Percentiles rank a stretch among this genome's conserved stretches.
Conservation (phyloP, 495 filamentous ascomycete genomes). For the Pseudotulostoma volvatum region DNA sequence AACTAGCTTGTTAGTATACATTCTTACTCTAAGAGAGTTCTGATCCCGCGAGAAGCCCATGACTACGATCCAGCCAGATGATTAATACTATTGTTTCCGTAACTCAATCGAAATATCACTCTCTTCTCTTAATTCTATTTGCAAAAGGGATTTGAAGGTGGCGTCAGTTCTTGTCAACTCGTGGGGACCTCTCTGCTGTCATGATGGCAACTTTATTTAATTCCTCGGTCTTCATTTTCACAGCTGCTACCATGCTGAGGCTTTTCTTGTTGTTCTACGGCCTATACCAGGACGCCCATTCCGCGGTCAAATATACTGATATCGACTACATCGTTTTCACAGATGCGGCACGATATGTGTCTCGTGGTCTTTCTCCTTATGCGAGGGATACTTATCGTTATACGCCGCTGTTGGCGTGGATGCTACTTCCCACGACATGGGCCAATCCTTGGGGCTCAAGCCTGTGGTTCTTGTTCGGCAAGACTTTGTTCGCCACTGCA, state of each 20-base stretch:
- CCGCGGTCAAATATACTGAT: conserved; percentile 90
- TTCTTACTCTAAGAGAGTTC: too few species aligned
- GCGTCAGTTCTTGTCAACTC: too few species aligned
- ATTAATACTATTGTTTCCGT: too few species aligned
- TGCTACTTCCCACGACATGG: conserved; percentile 68
- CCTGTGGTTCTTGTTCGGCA: conserved; percentile 69
- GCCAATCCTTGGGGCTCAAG: conserved; percentile 11
- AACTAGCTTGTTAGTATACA: too few species aligned
- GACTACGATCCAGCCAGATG: too few species aligned
- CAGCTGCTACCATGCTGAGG: conserved; percentile 51
- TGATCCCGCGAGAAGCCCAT: too few species aligned
- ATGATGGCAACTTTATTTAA: conserved; percentile 22
- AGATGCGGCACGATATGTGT: conserved; percentile 72
- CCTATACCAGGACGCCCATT: conserved; percentile 76
- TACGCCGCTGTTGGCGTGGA: conserved; percentile 82
- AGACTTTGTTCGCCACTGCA: conserved; percentile 65
- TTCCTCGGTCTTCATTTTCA: conserved; percentile 41
- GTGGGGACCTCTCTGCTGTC: too few species aligned
- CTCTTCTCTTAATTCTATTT: too few species aligned
- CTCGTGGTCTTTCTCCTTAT: conserved; percentile 55
- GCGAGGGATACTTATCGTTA: conserved; percentile 88
- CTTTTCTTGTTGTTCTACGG: conserved; percentile 67
- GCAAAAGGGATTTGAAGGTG: too few species aligned
- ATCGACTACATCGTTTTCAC: conserved; percentile 99
- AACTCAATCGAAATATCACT: too few species aligned